Evolutionary conservation across 805 yeast genomes (phyloP).

Genomic region (Monosporozyma aquatica): DNA sequence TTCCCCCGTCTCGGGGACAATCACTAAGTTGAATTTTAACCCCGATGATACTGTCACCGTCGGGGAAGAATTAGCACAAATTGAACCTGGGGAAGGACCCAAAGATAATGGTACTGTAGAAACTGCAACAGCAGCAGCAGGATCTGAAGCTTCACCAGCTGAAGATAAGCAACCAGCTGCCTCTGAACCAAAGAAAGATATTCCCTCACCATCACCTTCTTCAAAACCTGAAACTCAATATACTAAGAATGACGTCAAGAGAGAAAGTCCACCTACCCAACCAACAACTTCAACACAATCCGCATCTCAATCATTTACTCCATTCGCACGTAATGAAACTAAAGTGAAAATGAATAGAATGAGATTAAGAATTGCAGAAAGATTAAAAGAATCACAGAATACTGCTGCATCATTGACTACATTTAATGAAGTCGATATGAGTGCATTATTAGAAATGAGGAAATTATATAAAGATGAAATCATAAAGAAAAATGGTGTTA

Average conservation of each 20-base stretch:
- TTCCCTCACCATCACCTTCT: conserved; percentile 11
- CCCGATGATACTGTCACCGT: conserved; percentile 93
- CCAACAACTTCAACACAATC: conserved; percentile 11
- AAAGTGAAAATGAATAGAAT: conserved; percentile 98
- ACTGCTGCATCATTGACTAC: conserved; percentile 97
- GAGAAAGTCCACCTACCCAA: neutral
- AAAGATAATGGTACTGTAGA: conserved; percentile 30
- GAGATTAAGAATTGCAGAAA: conserved; percentile 97
- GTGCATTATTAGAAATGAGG: conserved; percentile 84
- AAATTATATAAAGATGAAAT: conserved; percentile 94
- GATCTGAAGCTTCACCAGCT: conserved; percentile 33
- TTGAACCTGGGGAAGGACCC: conserved; percentile 70
- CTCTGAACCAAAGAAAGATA: conserved; percentile 25
- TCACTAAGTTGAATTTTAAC: conserved; percentile 69
- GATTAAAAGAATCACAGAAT: conserved; percentile 98
- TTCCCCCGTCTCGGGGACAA: conserved; percentile 85
- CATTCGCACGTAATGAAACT: conserved; percentile 77
- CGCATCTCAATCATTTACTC: conserved; percentile 32
- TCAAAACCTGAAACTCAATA: neutral
- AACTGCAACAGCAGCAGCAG: conserved; percentile 20
- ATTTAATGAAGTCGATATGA: conserved; percentile 97
- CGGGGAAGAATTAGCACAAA: conserved; percentile 83
- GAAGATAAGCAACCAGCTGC: conserved; percentile 8
- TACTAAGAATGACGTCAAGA: too few species aligned
- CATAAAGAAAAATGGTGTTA: conserved; percentile 84